These are phyloP conservation scores for Astrocystis sublimbata DNA, from an alignment of 495 filamentous ascomycete species.

Conservation along the genomic window DNA sequence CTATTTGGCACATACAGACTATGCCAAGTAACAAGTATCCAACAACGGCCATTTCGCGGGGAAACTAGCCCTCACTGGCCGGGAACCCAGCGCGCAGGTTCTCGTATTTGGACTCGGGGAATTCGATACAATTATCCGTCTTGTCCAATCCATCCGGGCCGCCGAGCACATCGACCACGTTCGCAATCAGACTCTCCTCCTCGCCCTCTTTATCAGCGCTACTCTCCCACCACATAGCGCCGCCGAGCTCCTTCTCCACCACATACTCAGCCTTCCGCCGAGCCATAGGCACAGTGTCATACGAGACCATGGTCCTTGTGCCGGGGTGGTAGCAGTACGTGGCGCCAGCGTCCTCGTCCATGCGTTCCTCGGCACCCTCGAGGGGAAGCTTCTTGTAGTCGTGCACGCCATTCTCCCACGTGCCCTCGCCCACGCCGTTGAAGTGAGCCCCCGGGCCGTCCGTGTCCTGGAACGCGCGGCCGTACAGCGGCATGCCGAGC, in stretches of 20 bases:
- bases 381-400: constrained; percentile 75
- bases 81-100: constrained; percentile 67
- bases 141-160: constrained; percentile 57
- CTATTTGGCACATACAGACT: not conserved
- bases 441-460: constrained; percentile 69
- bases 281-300: constrained; percentile 72
- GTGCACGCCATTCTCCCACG: constrained; percentile 86
- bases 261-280: constrained; percentile 71
- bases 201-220: constrained; percentile 70
- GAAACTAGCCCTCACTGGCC: constrained; percentile 27
- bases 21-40: not conserved
- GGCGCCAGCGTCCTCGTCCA: constrained; percentile 59
- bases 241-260: constrained; percentile 63
- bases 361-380: constrained; percentile 51
- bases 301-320: constrained; percentile 67
- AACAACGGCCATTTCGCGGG: not conserved
- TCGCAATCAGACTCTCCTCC: constrained; percentile 69
- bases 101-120: constrained; percentile 77
- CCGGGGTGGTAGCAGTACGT: constrained; percentile 70
- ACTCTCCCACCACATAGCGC: constrained; percentile 97
- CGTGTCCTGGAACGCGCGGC: constrained; percentile 79
- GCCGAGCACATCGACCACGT: constrained; percentile 61
- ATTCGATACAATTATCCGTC: constrained; percentile 66
- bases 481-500: constrained; percentile 90
- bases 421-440: constrained; percentile 69